phyloP scores from a whole-genome alignment of 2,329 filamentous ascomycete genomes.

The Fusarium sp. region DNA sequence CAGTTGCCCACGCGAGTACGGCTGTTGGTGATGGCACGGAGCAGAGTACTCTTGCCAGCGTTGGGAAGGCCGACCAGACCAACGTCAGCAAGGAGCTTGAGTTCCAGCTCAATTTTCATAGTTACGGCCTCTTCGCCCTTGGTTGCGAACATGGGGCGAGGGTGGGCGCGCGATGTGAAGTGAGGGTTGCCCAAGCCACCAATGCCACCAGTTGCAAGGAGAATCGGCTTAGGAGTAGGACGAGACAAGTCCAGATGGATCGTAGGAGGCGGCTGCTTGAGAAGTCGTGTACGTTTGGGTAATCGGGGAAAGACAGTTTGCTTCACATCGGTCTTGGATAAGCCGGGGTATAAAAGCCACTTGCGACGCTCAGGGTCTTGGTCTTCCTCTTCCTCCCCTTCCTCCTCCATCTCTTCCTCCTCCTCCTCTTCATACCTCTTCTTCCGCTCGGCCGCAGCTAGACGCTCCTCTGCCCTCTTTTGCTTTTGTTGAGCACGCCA shows the following conservation, averaged over 20 bases:
- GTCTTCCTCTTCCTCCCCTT: conserved; percentile 53
- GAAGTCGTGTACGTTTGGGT: conserved; percentile 61
- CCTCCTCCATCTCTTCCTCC: conserved; percentile 23
- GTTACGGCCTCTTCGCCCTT: conserved; percentile 82
- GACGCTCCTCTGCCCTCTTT: conserved; percentile 43
- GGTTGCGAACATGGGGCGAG: conserved; percentile 86
- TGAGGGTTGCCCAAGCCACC: conserved; percentile 94
- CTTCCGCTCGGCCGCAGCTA: conserved; percentile 49
- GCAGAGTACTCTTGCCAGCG: conserved; percentile 92
- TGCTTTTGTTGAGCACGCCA: conserved; percentile 48
- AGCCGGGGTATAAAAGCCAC: conserved; percentile 87
- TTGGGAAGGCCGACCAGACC: conserved; percentile 95
- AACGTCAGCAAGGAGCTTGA: conserved; percentile 94
- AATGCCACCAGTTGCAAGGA: conserved; percentile 86
- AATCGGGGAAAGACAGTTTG: conserved; percentile 60
- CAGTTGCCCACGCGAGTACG: conserved; percentile 90
- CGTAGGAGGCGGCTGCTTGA: conserved; percentile 75
- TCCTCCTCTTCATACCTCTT: conserved; percentile 32
- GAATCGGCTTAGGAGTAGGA: conserved; percentile 82
- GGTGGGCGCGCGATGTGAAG: conserved; percentile 79
- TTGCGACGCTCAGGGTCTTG: conserved; percentile 68
- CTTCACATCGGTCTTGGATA: conserved; percentile 73
- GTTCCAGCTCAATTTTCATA: conserved; percentile 84
- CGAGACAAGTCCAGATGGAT: conserved; percentile 77
- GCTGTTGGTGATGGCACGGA: conserved; percentile 87